These are phyloP conservation scores for Gillenia trifoliata DNA, from an alignment of 306 rosid species.

Conservation along the genomic window DNA sequence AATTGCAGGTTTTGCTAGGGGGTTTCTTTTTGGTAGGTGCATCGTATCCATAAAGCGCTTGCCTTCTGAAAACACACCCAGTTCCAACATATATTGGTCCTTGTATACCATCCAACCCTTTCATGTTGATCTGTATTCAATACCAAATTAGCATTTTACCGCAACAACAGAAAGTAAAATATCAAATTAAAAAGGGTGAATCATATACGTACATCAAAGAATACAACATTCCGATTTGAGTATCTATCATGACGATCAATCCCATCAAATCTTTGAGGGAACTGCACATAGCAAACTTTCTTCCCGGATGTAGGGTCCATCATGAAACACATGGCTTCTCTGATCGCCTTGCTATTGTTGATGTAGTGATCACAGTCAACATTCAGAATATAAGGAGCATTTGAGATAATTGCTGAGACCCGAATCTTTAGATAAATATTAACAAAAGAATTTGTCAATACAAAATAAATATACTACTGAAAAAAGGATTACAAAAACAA, in stretches of 20 bases:
- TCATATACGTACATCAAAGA: slow-evolving; percentile 72
- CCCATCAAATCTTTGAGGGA: slow-evolving; percentile 98
- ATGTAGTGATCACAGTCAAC: slow-evolving; percentile 98
- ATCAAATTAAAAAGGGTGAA: not conserved
- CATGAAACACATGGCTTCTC: slow-evolving; percentile 99
- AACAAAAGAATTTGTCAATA: slow-evolving; percentile 1
- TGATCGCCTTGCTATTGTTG: slow-evolving; percentile 92
- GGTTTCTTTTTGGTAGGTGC: slow-evolving; percentile 83
- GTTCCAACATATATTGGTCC: slow-evolving; percentile 99
- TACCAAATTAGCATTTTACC: slow-evolving; percentile 15
- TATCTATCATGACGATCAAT: slow-evolving; percentile 94
- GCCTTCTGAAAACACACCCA: slow-evolving; percentile 92
- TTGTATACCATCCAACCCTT: slow-evolving; percentile 91
- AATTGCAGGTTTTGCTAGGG: slow-evolving; percentile 90
- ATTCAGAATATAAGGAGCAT: slow-evolving; percentile 87
- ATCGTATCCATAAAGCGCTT: slow-evolving; percentile 82
- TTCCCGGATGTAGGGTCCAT: slow-evolving; percentile 95
- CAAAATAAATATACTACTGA: not conserved
- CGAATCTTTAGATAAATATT: slow-evolving; percentile 53
- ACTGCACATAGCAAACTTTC: slow-evolving; percentile 92
- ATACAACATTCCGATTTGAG: slow-evolving; percentile 93
- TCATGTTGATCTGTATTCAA: slow-evolving; percentile 87
- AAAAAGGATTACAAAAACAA: not conserved
- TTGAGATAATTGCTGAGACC: slow-evolving; percentile 78
- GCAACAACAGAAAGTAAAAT: slow-evolving; percentile 1